Base-by-base conservation (phyloP, 345 rosid species). In the Microthlaspi erraticum region DNA sequence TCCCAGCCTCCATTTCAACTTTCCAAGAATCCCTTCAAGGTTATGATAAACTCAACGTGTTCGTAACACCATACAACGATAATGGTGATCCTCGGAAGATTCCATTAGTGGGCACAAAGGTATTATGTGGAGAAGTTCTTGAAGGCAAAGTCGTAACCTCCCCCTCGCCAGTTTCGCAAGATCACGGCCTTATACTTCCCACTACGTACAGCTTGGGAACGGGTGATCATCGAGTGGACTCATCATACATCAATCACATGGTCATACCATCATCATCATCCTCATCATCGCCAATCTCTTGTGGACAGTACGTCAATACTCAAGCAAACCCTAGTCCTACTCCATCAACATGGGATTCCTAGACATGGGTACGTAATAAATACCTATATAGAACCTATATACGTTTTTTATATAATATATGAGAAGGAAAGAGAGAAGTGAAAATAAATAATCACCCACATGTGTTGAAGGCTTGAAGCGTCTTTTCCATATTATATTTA, bases 221-320 rank as follows among this genome's bases (percentile, higher is more conserved):
- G 52, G 37, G 49, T 18, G 58, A 49, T 42, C 41, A 75, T 49
- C 88, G 77, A 56, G 72, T 81, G 79, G 92, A 83, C 32, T 68
- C 79, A 68, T 68, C 79, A 68, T 84, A 78, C 77, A 80, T 83
- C 53, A 87, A 90, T 70, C 80, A 84, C 53, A 84, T 87, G 81
- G 74, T 84, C 67, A 75, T 84, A 66, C 83, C 87, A 65, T 79
- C 81, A 33, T 78, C 87, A 2, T 79, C 88, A 6, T 78, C 83
- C 5, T 76, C 82, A 13, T 48, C 70, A 38, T 65, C 87, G 29
- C 73, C 85, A 63, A 70, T 77, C 38, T 75, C 87, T 65, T 68
- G 74, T 66, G 74, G 78, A 6, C 85, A 83, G 65, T 84, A 76
- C 65, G 77, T 75, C 59, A 61, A 55, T 16, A 75, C 55, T 58